Percentiles rank a stretch among this genome's conserved stretches.
Conservation (phyloP, 768 basidiomycete genomes). For the Trametes gibbosa region DNA sequence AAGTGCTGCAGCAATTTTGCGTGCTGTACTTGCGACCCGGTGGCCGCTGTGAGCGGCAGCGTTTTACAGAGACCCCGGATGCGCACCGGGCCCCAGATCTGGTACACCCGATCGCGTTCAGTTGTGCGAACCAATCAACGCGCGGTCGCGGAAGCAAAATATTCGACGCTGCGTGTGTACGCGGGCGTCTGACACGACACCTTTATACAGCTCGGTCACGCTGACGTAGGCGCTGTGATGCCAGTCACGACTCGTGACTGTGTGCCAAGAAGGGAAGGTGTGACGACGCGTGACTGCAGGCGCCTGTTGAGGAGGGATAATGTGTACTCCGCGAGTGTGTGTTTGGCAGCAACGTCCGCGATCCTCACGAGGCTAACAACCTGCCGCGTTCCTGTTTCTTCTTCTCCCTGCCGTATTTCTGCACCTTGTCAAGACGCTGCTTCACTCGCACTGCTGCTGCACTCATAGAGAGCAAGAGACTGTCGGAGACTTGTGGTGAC, state of each 20-base stretch:
- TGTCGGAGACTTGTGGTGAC: too few species aligned
- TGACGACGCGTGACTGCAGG: neutral
- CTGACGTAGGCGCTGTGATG: too few species aligned
- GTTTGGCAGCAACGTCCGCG: slow-evolving; percentile 17
- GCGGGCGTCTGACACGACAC: neutral
- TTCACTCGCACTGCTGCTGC: neutral
- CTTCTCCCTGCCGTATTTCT: neutral
- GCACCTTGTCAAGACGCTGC: neutral
- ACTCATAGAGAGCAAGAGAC: neutral
- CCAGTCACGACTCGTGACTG: neutral
- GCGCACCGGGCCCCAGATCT: slow-evolving; percentile 9
- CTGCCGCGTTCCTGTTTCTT: neutral
- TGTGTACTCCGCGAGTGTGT: slow-evolving; percentile 13
- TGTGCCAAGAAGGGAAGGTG: neutral
- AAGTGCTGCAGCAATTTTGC: too few species aligned
- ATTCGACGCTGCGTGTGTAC: neutral
- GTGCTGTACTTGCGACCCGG: too few species aligned
- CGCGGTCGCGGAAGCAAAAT: slow-evolving; percentile 18
- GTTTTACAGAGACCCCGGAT: neutral
- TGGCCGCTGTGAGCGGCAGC: too few species aligned
- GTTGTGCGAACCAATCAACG: slow-evolving; percentile 8
- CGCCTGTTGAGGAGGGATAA: slow-evolving; percentile 1
- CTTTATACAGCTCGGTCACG: too few species aligned
- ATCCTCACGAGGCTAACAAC: slow-evolving; percentile 11
- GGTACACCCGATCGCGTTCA: neutral